Evolutionary conservation across 176 grass and related monocot species (phyloP), one percentile per base, ranked within the genome.

Genomic region (Elaeis guineensis): DNA sequence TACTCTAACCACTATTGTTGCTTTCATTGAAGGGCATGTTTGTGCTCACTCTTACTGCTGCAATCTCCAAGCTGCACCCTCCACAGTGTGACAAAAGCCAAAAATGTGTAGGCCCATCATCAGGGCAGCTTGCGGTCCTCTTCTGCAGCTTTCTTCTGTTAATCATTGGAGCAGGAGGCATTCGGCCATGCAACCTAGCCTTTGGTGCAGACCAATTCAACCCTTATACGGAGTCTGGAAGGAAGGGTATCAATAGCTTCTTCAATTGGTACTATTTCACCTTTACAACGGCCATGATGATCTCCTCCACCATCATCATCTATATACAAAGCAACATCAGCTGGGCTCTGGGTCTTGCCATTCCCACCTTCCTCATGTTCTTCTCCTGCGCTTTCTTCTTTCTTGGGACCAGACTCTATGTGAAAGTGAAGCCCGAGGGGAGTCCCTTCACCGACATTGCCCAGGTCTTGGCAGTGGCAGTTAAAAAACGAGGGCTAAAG

Each of bases 201-300:
- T 95, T 95, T 62, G 82, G 85, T 49, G 90, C 90, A 2, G 85
- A 95, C 72, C 90, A 95, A 62, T 95, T 95, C 72, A 52, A 95
- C 66, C 85, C 79, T 25, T 16, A 39, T 29, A 86, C 76, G 0
- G 82, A 83, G 16, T 69, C 69, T 17, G 90, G 85, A 3, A 73
- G 73, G 64, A 67, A 72, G 17, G 85, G 90, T 50, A 83, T 86
- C 70, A 32, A 73, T 53, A 95, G 85, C 78, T 95, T 95, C 85
- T 95, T 95, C 73, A 95, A 95, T 69, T 86, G 85, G 90, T 95
- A 89, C 76, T 95, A 89, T 66, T 83, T 95, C 79, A 89, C 85
- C 9, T 77, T 83, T 53, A 95, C 79, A 25, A 64, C 80, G 67
- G 82, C 85, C 59, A 82, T 95, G 1, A 69, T 71, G 54, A 20